Conservation (phyloP, 306 rosid genomes). For the Luffa acutangula region DNA sequence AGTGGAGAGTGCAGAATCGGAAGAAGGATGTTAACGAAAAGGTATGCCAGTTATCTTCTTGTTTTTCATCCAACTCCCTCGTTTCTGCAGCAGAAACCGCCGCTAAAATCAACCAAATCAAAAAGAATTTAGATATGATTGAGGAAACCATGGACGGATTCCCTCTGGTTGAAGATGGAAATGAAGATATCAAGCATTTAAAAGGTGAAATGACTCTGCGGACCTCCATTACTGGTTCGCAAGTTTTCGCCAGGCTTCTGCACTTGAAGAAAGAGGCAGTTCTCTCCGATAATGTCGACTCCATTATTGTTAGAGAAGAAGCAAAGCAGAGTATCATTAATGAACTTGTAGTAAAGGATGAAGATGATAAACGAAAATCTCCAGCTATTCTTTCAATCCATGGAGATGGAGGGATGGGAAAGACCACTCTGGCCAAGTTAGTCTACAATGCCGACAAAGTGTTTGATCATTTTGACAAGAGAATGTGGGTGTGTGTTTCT, state of each 20-base stretch:
- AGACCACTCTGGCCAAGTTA: slow-evolving; percentile 7
- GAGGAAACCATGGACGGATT: neutral
- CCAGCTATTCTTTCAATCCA: neutral
- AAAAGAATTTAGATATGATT: slow-evolving; percentile 3
- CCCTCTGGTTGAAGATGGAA: neutral
- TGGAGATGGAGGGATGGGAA: slow-evolving; percentile 11
- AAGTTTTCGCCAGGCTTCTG: slow-evolving; percentile 14
- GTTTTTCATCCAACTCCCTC: slow-evolving; percentile 6
- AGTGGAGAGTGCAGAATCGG: neutral
- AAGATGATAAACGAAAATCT: neutral
- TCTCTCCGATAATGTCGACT: neutral
- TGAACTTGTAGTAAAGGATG: neutral
- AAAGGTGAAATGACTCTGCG: slow-evolving; percentile 1
- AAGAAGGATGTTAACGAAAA: neutral
- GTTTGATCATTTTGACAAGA: neutral
- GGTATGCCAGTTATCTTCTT: slow-evolving; percentile 15
- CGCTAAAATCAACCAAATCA: slow-evolving; percentile 6
- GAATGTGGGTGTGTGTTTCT: slow-evolving; percentile 10
- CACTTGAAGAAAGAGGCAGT: neutral
- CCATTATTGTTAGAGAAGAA: slow-evolving; percentile 15
- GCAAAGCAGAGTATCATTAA: neutral
- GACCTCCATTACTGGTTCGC: slow-evolving; percentile 15
- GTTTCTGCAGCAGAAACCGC: neutral
- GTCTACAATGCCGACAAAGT: neutral
- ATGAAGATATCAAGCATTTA: neutral